Evolutionary conservation across 345 rosid genomes (phyloP), one percentile per base, ranked within the genome.

Genomic region (thale cress (Arabidopsis thaliana)): DNA sequence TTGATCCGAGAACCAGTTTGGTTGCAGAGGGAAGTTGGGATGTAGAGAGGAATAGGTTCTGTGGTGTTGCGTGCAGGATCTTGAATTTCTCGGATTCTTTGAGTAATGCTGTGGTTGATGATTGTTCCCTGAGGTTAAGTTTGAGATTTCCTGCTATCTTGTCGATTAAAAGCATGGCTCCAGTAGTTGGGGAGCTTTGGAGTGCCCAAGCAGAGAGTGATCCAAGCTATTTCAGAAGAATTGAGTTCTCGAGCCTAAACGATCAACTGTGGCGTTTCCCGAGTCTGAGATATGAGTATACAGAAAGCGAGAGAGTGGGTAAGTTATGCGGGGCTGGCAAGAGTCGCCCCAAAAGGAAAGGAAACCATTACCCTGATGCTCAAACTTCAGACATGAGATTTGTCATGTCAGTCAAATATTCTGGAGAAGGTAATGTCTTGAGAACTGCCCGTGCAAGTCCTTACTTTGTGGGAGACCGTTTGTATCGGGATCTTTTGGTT

Each of bases 11-110:
- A 30, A 80, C 76, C n/a, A 74, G 82, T 11, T 72, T 91, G 76
- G 69, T 94, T 25, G 93, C 88, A 0, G 98, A 91, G 85, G 97
- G 93, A 71, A 67, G 74, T 51, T 91, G 98, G 98, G 86, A 88
- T 82, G 83, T 72, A 30, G 79, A 83, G 83, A 84, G 68, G 82
- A 81, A 85, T 73, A 82, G 74, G 64, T 73, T 90, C 58, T 85
- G 88, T 71, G 88, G 85, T 42, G 83, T 85, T 41, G 94, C 85
- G 2, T 94, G 98, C 68, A 81, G 85, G 65, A 67, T 91, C 77
- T 77, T 84, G 79, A 86, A 87, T 79, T 80, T 75, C 55, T 59
- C 84, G 0, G 80, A 70, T 25, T 79, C 90, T 60, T 44, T 86
- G 76, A 70, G 72, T 67, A 64, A 79, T 80, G 82, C 89, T 59